Conservation (phyloP, 2,329 filamentous ascomycete species). For the Clarireedia monteithiana region DNA sequence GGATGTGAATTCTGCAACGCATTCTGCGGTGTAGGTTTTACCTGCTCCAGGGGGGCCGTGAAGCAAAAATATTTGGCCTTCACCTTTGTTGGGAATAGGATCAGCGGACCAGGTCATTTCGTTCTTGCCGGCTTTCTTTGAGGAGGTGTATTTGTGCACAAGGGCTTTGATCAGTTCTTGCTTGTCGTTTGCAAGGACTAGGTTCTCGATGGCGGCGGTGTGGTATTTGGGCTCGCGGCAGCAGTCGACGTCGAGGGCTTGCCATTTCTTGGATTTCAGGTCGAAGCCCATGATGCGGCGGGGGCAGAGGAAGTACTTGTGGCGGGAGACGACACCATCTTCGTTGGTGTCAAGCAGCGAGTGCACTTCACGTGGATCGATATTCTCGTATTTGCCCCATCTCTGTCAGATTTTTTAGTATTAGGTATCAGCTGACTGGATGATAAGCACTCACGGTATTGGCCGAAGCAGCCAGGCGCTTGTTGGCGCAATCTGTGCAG, state of each 20-base stretch:
- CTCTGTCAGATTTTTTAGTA: neutral
- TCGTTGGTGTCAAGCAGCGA: conserved; percentile 6
- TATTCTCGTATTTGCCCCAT: conserved; percentile 19
- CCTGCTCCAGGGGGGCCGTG: conserved; percentile 19
- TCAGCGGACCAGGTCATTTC: conserved; percentile 15
- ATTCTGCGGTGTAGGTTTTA: conserved; percentile 21
- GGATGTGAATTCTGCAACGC: conserved; percentile 21
- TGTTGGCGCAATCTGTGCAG: conserved; percentile 14
- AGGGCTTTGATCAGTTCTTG: conserved; percentile 19
- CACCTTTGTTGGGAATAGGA: conserved; percentile 18
- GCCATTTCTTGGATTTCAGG: conserved; percentile 20
- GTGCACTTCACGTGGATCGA: conserved; percentile 14
- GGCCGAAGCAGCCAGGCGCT: conserved; percentile 14
- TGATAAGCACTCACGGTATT: conserved; percentile 1
- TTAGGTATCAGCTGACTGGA: neutral
- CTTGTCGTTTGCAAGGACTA: conserved; percentile 17
- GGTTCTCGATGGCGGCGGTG: conserved; percentile 15
- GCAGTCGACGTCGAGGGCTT: conserved; percentile 17
- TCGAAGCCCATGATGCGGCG: conserved; percentile 20
- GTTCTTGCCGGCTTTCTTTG: conserved; percentile 1
- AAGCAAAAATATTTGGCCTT: conserved; percentile 20
- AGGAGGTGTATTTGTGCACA: conserved; percentile 17
- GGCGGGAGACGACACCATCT: conserved; percentile 7
- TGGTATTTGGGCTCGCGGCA: conserved; percentile 17
- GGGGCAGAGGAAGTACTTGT: conserved; percentile 18